Percentiles rank a stretch among this genome's conserved stretches.
Evolutionary conservation across 2,329 filamentous ascomycete species (phyloP).

Genomic region (Aureobasidium lini): DNA sequence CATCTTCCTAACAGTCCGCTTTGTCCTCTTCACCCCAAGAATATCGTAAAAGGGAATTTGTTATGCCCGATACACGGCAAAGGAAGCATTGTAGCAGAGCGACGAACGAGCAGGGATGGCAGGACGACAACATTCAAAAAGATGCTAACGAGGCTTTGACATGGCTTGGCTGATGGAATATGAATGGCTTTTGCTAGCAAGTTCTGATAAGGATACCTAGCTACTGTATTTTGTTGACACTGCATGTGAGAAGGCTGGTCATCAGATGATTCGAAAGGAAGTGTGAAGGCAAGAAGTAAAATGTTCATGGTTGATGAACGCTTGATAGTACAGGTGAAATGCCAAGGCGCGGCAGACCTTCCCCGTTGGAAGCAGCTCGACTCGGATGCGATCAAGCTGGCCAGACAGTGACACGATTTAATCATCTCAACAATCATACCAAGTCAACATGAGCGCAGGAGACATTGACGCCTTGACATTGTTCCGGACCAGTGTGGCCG

Average conservation of each 20-base stretch:
- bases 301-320: not conserved
- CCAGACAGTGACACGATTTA: not conserved
- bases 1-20: constrained; percentile 37
- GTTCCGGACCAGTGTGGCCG: constrained; percentile 74
- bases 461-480: constrained; percentile 63
- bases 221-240: not conserved
- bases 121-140: constrained; percentile 1
- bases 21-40: constrained; percentile 27
- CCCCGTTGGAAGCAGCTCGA: not conserved
- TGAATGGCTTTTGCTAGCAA: not conserved
- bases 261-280: too few species aligned
- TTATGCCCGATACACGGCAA: constrained; percentile 17
- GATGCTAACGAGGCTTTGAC: not conserved
- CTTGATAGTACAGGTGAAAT: not conserved
- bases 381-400: not conserved
- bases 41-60: constrained; percentile 8
- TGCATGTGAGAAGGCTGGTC: too few species aligned
- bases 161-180: not conserved
- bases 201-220: not conserved
- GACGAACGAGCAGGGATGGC: not conserved
- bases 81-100: not conserved
- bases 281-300: not conserved
- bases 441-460: constrained; percentile 37
- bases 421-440: constrained; percentile 11
- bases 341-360: constrained; percentile 9